Conservation (phyloP, 2,329 filamentous ascomycete genomes). For the Fusarium bulbicola region DNA sequence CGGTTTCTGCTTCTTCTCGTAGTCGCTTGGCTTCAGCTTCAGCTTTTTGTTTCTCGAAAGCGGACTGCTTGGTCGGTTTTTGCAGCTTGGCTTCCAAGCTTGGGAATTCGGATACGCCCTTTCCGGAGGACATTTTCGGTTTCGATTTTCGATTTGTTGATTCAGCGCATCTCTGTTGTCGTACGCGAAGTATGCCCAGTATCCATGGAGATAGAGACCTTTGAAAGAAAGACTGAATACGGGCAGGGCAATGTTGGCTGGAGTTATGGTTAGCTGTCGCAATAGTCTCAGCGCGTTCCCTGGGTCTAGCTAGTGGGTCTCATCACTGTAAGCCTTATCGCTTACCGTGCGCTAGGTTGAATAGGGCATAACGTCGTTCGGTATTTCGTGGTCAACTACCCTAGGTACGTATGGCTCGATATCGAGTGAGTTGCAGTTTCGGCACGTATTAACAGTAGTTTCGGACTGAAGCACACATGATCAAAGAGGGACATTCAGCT, state of each 20-base stretch:
- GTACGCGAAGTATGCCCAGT: not conserved
- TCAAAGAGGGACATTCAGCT: too few species aligned
- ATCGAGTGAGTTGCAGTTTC: not conserved
- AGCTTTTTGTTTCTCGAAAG: slow-evolving; percentile 88
- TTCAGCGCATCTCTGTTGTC: slow-evolving; percentile 23
- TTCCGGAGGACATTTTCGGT: slow-evolving; percentile 57
- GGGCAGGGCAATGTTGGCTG: not conserved
- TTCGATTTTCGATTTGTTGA: not conserved
- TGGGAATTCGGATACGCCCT: slow-evolving; percentile 68
- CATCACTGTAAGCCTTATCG: not conserved
- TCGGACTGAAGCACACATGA: not conserved
- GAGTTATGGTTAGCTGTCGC: slow-evolving; percentile 11
- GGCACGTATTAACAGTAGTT: not conserved
- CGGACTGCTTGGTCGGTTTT: slow-evolving; percentile 82
- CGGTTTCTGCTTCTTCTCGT: slow-evolving; percentile 86
- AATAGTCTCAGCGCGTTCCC: not conserved
- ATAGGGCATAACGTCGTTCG: not conserved
- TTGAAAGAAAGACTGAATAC: not conserved
- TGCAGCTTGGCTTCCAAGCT: slow-evolving; percentile 80
- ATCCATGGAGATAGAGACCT: not conserved
- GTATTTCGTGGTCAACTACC: not conserved
- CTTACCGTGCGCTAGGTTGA: not conserved
- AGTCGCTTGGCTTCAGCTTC: slow-evolving; percentile 89
- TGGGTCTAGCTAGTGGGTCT: not conserved
- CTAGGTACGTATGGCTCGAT: not conserved